Evolutionary conservation across 495 filamentous ascomycete genomes (phyloP).

Genomic region (Podospora conica): DNA sequence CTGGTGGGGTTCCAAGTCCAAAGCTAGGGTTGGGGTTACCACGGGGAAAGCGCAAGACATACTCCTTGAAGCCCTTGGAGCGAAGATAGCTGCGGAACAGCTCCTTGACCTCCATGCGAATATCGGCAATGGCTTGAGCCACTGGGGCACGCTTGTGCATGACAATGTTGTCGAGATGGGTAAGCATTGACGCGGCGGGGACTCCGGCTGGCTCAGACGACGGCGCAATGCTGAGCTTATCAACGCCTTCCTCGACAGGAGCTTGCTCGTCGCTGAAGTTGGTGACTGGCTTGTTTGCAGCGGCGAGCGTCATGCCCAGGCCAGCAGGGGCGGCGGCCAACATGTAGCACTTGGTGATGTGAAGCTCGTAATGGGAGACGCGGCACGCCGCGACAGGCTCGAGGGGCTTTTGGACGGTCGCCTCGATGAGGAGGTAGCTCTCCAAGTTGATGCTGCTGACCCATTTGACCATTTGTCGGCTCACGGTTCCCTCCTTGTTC

Average conservation of each 20-base stretch:
- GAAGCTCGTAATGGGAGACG: constrained; percentile 72
- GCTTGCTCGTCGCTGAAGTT: constrained; percentile 59
- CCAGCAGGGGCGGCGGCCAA: constrained; percentile 53
- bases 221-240: constrained; percentile 40
- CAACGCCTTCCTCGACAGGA: constrained; percentile 52
- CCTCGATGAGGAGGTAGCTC: constrained; percentile 77
- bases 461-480: constrained; percentile 92
- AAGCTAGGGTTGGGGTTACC: not conserved
- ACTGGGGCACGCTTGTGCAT: constrained; percentile 85
- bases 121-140: constrained; percentile 73
- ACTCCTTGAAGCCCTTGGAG: constrained; percentile 66
- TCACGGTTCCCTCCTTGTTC: constrained; percentile 47
- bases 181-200: constrained; percentile 64
- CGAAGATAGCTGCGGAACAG: constrained; percentile 77
- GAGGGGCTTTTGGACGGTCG: constrained; percentile 69
- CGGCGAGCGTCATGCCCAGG: constrained; percentile 61
- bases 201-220: constrained; percentile 42
- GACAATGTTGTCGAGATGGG: constrained; percentile 80
- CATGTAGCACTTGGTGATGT: constrained; percentile 77
- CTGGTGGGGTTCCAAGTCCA: not conserved
- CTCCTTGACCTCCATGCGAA: constrained; percentile 74
- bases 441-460: constrained; percentile 69
- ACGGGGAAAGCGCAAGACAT: not conserved
- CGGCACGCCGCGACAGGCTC: constrained; percentile 77
- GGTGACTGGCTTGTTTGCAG: constrained; percentile 60